These are phyloP conservation scores for Puccinia polysora DNA, from an alignment of 1,284 basidiomycete genomes.

Conservation along the genomic window DNA sequence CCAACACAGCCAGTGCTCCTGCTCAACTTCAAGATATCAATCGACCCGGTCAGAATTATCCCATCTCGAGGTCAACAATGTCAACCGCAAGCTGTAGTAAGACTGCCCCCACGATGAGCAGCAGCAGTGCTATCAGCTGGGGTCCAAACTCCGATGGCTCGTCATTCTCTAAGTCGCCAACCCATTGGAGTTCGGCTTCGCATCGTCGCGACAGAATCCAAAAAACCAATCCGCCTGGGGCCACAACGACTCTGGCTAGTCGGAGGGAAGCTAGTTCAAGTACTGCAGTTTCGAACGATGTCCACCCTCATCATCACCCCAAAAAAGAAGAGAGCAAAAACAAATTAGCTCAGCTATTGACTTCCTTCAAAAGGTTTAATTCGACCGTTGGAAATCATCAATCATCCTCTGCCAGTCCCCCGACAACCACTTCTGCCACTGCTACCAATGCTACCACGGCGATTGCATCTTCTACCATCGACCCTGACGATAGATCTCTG, in stretches of 20 bases:
- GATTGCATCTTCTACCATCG: not conserved
- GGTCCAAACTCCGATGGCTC: conserved; percentile 5
- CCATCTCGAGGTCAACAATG: not conserved
- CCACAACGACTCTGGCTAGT: not conserved
- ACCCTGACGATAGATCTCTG: not conserved
- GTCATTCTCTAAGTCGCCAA: conserved; percentile 6
- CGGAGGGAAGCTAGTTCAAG: not conserved
- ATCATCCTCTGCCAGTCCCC: not conserved
- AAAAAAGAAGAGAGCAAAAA: conserved; percentile 37
- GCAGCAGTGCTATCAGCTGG: conserved; percentile 10
- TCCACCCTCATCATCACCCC: not conserved
- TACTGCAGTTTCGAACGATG: not conserved
- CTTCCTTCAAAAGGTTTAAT: conserved; percentile 41
- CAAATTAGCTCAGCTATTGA: conserved; percentile 34
- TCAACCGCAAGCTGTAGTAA: not conserved
- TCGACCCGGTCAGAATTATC: not conserved
- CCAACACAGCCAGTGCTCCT: conserved; percentile 38
- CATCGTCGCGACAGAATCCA: conserved; percentile 34
- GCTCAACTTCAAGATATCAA: conserved; percentile 34
- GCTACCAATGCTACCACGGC: not conserved
- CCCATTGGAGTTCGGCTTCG: conserved; percentile 34
- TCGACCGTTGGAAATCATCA: conserved; percentile 22
- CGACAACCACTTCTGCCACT: not conserved
- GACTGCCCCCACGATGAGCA: not conserved
- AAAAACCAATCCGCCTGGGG: not conserved